A percentile compares a stretch with the other conserved stretches of the same genome.
These are phyloP conservation scores for Ceriops tagal DNA, from an alignment of 345 rosid genomes.

Conservation along the genomic window DNA sequence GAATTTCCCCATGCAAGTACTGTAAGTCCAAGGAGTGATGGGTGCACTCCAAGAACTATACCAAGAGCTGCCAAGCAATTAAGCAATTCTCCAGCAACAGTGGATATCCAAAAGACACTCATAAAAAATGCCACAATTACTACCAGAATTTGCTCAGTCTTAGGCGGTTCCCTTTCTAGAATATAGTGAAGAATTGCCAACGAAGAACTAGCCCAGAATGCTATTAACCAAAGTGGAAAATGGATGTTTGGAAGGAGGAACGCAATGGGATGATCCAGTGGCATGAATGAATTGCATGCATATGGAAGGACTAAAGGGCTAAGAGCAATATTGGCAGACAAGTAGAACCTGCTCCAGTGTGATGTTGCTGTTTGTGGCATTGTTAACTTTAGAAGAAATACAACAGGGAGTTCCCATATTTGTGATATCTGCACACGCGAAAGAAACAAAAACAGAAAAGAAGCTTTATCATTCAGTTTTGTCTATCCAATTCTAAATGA, in stretches of 20 bases:
- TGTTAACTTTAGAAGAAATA: slow-evolving; percentile 62
- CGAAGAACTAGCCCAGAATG: slow-evolving; percentile 61
- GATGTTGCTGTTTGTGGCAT: slow-evolving; percentile 78
- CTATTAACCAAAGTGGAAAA: slow-evolving; percentile 77
- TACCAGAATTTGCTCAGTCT: slow-evolving; percentile 67
- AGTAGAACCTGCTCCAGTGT: slow-evolving; percentile 70
- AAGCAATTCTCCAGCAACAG: slow-evolving; percentile 82
- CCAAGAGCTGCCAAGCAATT: slow-evolving; percentile 82
- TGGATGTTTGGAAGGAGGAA: slow-evolving; percentile 68
- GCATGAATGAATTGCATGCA: slow-evolving; percentile 72
- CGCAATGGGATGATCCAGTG: slow-evolving; percentile 67
- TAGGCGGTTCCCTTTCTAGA: slow-evolving; percentile 75
- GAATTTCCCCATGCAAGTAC: slow-evolving; percentile 98
- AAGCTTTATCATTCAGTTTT: not conserved
- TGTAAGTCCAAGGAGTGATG: slow-evolving; percentile 80
- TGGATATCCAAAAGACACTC: slow-evolving; percentile 96
- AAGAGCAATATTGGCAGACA: slow-evolving; percentile 69
- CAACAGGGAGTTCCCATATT: slow-evolving; percentile 70
- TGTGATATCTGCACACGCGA: slow-evolving; percentile 53
- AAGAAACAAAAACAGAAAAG: slow-evolving; percentile 5
- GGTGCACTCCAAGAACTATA: slow-evolving; percentile 59
- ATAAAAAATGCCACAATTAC: slow-evolving; percentile 64
- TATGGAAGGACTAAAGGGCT: slow-evolving; percentile 81
- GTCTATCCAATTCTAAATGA: not conserved
- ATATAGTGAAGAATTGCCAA: slow-evolving; percentile 71